phyloP scores from a whole-genome alignment of 805 yeast genomes.

The Suhomyces xylopsoci region DNA sequence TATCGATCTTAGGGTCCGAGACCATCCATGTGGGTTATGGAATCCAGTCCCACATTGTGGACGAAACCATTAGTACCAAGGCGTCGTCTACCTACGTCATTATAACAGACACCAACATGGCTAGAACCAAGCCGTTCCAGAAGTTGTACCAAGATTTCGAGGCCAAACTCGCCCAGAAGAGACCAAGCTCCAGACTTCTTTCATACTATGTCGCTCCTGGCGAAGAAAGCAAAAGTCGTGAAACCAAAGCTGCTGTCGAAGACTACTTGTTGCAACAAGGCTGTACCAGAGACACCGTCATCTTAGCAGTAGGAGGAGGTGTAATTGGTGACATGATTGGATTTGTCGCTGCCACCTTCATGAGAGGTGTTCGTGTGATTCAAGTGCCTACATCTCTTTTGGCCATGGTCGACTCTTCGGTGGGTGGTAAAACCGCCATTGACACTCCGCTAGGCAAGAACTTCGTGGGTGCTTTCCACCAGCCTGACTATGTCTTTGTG shows the following conservation, averaged over 20 bases:
- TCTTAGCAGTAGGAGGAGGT: slow-evolving; percentile 96
- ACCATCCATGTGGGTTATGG: slow-evolving; percentile 88
- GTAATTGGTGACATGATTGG: slow-evolving; percentile 99
- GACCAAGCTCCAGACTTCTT: slow-evolving; percentile 64
- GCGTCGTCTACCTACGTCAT: slow-evolving; percentile 90
- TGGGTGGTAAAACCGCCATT: slow-evolving; percentile 98
- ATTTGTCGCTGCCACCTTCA: slow-evolving; percentile 97
- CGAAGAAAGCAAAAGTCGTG: slow-evolving; percentile 83
- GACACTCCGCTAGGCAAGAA: slow-evolving; percentile 96
- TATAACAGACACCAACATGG: slow-evolving; percentile 81
- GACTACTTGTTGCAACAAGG: slow-evolving; percentile 79
- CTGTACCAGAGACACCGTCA: slow-evolving; percentile 93
- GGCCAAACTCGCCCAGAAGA: slow-evolving; percentile 25
- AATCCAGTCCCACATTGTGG: slow-evolving; percentile 69
- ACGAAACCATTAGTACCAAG: slow-evolving; percentile 56
- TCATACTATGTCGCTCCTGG: slow-evolving; percentile 85
- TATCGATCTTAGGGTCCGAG: slow-evolving; percentile 76
- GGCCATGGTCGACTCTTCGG: slow-evolving; percentile 97
- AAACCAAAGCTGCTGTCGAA: slow-evolving; percentile 89
- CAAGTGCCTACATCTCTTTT: slow-evolving; percentile 92
- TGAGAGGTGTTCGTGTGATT: slow-evolving; percentile 94
- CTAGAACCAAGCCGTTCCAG: slow-evolving; percentile 58
- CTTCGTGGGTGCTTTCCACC: slow-evolving; percentile 96
- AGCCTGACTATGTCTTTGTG: slow-evolving; percentile 82
- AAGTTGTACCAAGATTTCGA: slow-evolving; percentile 45